Conservation (phyloP, 306 rosid species). For the Pueraria montana region DNA sequence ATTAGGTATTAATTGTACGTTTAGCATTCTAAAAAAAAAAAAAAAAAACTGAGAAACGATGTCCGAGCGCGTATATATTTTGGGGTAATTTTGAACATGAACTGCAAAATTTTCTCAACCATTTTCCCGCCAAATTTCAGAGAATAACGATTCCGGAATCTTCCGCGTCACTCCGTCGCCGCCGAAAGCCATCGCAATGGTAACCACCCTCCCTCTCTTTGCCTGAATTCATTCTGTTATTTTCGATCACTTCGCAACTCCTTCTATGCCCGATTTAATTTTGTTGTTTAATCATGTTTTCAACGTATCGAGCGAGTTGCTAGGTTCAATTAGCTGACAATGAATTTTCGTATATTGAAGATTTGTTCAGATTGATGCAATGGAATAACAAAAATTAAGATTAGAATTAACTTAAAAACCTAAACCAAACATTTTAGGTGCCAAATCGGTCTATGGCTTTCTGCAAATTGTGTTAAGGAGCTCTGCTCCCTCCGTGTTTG, state of each 20-base stretch:
- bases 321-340: constrained; percentile 14
- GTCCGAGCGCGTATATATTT: too few relatives aligned
- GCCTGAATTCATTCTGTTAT: not conserved
- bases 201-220: not conserved
- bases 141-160: constrained; percentile 32
- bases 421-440: not conserved
- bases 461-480: not conserved
- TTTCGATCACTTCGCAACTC: not conserved
- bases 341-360: not conserved
- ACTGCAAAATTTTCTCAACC: not conserved
- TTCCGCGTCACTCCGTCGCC: constrained; percentile 10
- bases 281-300: not conserved
- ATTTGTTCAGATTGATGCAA: not conserved
- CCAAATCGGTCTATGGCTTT: not conserved
- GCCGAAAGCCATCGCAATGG: constrained; percentile 47
- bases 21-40: too few relatives aligned
- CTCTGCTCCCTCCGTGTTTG: constrained; percentile 34
- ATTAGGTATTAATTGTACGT: too few relatives aligned
- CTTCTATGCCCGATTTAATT: not conserved
- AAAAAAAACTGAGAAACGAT: too few relatives aligned
- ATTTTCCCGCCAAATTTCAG: constrained; percentile 56
- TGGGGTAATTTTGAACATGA: not conserved
- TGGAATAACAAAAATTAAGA: not conserved
- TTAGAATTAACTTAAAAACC: not conserved
- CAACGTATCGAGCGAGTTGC: not conserved